Evolutionary conservation across 345 rosid genomes (phyloP), one percentile per base, ranked within the genome.

Genomic region (Anastatica hierochuntica): DNA sequence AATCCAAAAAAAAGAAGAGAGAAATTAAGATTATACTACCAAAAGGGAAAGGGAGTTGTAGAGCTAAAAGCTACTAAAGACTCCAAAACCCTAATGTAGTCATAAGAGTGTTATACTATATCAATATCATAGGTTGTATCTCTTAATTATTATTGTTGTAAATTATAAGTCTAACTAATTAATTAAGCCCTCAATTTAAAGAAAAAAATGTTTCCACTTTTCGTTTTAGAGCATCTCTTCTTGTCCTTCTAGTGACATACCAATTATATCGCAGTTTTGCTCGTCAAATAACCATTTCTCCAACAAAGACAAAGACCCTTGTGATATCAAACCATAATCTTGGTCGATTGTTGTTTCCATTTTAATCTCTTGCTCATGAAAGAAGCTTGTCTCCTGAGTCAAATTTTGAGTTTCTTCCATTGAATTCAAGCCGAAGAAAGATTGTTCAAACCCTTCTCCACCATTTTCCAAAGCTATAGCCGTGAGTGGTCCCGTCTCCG

Each of bases 231-330:
- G 6, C 33, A 29, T 29, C 33, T 2, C 33, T 29, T 29, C 33
- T 29, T 6, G 33, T 29, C 33, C 33, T 29, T 29, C 33, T 8
- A 29, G 9, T 4, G 33, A 29, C 33, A 29, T 6, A 29, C 33
- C 33, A 29, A 29, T 29, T 8, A 29, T 29, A 8, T 29, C 9
- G 6, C 6, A 7, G 6, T 24, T 72, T 77, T 29, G 8, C 26
- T 82, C 90, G 23, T 82, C 90, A 53, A 77, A 68, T 19, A 79
- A 75, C 90, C 90, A 82, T 56, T 79, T 79, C 78, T 79, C 90
- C 36, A 82, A 72, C 64, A 79, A 48, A 8, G 60, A 56, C 27
- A 82, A 61, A 6, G 85, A 76, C 37, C 67, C 77, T 26, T 74
- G 74, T n/a, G 44, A 55, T 27, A 63, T 55, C 10, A 62, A 36